Evolutionary conservation across 1,284 basidiomycete genomes (phyloP).

Genomic region (Pterulicium gracile): DNA sequence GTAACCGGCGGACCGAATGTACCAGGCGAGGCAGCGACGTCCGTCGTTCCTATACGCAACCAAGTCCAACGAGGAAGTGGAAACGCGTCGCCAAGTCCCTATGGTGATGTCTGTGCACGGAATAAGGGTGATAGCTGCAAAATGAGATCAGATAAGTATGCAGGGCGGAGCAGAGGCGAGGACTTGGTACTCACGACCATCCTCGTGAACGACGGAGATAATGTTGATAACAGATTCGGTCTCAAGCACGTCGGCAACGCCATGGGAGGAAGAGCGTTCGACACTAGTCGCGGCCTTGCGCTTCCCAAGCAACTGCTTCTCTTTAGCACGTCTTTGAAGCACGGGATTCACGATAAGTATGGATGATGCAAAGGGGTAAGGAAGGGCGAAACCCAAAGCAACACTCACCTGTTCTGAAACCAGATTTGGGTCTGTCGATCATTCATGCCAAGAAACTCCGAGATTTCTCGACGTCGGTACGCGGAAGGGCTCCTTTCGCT

Average conservation of each 20-base stretch:
- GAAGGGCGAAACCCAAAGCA: too few species aligned
- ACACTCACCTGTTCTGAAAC: constrained; percentile 71
- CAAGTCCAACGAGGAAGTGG: constrained; percentile 45
- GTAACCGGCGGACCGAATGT: constrained; percentile 57
- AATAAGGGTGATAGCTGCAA: constrained; percentile 60
- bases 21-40: constrained; percentile 63
- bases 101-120: constrained; percentile 65
- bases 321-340: constrained; percentile 58
- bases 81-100: constrained; percentile 67
- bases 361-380: neutral
- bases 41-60: constrained; percentile 62
- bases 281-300: constrained; percentile 26
- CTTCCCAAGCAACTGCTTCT: constrained; percentile 57
- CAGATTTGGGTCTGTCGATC: constrained; percentile 81
- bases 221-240: constrained; percentile 47
- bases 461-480: constrained; percentile 59
- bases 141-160: constrained; percentile 8
- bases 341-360: constrained; percentile 4
- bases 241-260: too few species aligned
- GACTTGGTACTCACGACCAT: constrained; percentile 45
- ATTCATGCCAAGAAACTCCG: constrained; percentile 66
- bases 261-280: too few species aligned
- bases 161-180: constrained; percentile 7
- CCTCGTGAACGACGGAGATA: constrained; percentile 57
- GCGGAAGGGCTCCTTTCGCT: constrained; percentile 62